Evolutionary conservation across 345 rosid species (phyloP), one percentile per base, ranked within the genome.

Genomic region (Bruguiera parviflora): DNA sequence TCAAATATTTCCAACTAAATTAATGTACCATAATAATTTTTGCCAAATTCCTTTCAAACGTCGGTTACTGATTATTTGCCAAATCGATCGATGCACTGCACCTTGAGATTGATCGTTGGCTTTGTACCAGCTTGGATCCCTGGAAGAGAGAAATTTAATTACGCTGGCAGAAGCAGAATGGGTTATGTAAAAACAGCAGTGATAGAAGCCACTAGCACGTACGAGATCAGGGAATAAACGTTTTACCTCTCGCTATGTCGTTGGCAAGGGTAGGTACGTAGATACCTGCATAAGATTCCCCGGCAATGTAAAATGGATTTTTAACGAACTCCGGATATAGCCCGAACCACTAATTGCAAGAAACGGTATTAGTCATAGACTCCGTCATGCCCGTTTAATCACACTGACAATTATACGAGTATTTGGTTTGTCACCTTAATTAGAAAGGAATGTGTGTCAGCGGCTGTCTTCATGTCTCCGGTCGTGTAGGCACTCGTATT

Each of bases 201-300:
- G 18, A 11, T 43, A 9, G 6, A 39, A 11, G 49, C 19, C 49
- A 13, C 19, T 11, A 13, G 49, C 16, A 13, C 1, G 9, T 8
- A 7, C 16, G 47, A 39, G 15, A 31, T 21, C 3, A 19, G 24
- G 11, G 7, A 1, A 33, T 25, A 20, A 25, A 35, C 25, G 28
- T 6, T 19, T 3, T 65, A 81, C 87, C 84, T 69, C 67, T 60
- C 10, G 37, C 82, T 11, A 84, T 75, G 79, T 77, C 55, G 13
- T 58, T 52, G 53, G 87, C 61, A 39, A 84, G 85, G 32, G 75
- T 77, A 8, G 87, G 87, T 25, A 81, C 76, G 28, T 81, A 78
- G 52, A 80, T 58, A 51, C 87, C 87, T 4, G 83, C 87, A 65
- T 84, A 84, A 3, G 87, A 84, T 67, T 84, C 87, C 63, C 87